Conservation (phyloP, 805 yeast species). For the Cyberlindnera mycetangii region DNA sequence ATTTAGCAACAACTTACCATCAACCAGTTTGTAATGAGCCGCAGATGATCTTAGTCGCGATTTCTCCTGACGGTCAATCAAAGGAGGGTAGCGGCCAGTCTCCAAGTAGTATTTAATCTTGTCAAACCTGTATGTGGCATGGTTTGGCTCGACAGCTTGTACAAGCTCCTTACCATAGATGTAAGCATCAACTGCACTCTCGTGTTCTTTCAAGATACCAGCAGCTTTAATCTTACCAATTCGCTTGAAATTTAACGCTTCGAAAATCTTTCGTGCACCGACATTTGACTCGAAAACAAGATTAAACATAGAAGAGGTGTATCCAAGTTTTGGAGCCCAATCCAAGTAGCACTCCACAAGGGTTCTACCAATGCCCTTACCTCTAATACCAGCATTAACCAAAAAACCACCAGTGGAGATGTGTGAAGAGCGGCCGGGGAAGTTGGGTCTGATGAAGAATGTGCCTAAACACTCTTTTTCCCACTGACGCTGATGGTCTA, state of each 20-base stretch:
- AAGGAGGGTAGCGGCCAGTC: constrained; percentile 83
- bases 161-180: constrained; percentile 81
- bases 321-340: constrained; percentile 91
- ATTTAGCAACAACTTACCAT: constrained; percentile 72
- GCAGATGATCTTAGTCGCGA: constrained; percentile 82
- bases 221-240: constrained; percentile 84
- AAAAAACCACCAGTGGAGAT: constrained; percentile 87
- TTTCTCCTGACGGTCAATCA: constrained; percentile 79
- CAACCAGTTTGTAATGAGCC: constrained; percentile 66
- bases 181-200: constrained; percentile 80
- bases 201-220: constrained; percentile 82
- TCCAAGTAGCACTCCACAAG: constrained; percentile 78
- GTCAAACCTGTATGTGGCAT: constrained; percentile 62
- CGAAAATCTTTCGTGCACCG: constrained; percentile 78
- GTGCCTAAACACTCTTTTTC: constrained; percentile 90
- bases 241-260: constrained; percentile 68
- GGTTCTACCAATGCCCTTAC: constrained; percentile 87
- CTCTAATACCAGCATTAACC: constrained; percentile 90
- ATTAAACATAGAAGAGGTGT: constrained; percentile 79
- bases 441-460: constrained; percentile 80
- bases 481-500: constrained; percentile 67
- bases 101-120: constrained; percentile 73
- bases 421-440: constrained; percentile 90
- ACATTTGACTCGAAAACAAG: constrained; percentile 85
- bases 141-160: constrained; percentile 36